These are phyloP conservation scores for Phytopythium oedochilum DNA, from an alignment of 352 stramenopile genomes.

Conservation along the genomic window DNA sequence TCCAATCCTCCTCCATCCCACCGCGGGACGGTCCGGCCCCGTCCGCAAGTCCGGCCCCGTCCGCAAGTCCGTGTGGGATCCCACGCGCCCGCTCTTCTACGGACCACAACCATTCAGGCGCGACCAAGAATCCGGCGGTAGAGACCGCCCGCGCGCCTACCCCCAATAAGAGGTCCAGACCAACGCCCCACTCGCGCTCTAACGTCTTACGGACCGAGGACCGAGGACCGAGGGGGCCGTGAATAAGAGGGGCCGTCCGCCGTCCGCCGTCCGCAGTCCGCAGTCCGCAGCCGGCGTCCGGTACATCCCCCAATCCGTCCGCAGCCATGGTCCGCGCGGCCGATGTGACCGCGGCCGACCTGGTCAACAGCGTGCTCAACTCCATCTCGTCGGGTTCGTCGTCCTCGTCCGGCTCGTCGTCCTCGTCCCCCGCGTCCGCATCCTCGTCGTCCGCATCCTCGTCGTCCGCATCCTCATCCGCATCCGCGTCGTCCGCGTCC, in stretches of 20 bases:
- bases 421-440: background rate
- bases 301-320: background rate
- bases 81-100: background rate
- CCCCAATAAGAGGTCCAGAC: too few relatives aligned
- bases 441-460: background rate
- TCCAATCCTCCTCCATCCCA: too few relatives aligned
- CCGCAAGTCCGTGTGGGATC: background rate
- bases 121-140: background rate
- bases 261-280: background rate
- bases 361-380: constrained; percentile 36
- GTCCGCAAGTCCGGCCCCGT: too few relatives aligned
- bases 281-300: background rate
- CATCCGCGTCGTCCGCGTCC: background rate
- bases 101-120: too few relatives aligned
- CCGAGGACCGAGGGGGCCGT: too few relatives aligned
- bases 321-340: constrained; percentile 13
- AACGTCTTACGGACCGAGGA: too few relatives aligned
- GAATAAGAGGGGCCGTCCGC: too few relatives aligned
- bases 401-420: constrained; percentile 1
- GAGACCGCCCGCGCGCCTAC: background rate
- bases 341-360: constrained; percentile 30
- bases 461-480: background rate
- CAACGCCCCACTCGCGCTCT: too few relatives aligned
- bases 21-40: too few relatives aligned
- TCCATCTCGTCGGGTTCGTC: constrained; percentile 20